These are phyloP conservation scores for Venturia asperata DNA, from an alignment of 2,329 filamentous ascomycete genomes.

Conservation along the genomic window DNA sequence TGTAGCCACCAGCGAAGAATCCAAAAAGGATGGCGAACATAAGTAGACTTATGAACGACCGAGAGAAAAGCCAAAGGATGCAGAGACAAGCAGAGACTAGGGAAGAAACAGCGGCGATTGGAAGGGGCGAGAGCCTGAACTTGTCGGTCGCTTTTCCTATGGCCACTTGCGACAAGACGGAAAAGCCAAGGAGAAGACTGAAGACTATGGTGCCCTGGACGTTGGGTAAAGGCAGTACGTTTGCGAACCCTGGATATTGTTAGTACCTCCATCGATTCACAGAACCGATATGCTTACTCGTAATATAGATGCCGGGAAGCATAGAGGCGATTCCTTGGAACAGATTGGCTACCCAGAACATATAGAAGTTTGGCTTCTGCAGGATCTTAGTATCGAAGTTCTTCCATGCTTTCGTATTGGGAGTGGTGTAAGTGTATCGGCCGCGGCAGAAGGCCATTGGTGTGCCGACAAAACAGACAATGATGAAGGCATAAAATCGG, in stretches of 20 bases:
- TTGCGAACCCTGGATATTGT: conserved; percentile 3
- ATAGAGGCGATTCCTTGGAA: conserved; percentile 15
- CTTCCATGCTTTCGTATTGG: neutral
- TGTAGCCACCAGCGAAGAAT: conserved; percentile 18
- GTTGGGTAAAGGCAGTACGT: neutral
- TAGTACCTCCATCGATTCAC: neutral
- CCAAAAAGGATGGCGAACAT: conserved; percentile 18
- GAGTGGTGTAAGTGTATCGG: neutral
- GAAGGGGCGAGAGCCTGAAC: neutral
- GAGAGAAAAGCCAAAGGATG: conserved; percentile 16
- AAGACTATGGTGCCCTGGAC: neutral
- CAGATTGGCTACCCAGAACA: conserved; percentile 16
- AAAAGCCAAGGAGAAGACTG: neutral
- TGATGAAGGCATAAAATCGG: conserved; percentile 5
- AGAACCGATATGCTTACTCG: neutral
- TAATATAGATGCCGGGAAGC: conserved; percentile 16
- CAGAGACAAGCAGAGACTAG: conserved; percentile 12
- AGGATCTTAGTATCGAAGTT: conserved; percentile 4
- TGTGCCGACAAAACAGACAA: conserved; percentile 12
- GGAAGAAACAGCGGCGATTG: conserved; percentile 11
- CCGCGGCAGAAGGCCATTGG: conserved; percentile 12
- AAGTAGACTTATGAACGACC: conserved; percentile 6
- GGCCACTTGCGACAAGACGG: conserved; percentile 6
- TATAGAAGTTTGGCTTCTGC: conserved; percentile 5
- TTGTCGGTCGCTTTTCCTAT: conserved; percentile 7